Evolutionary conservation across 768 basidiomycete genomes (phyloP).

Genomic region (Udeniomyces megalosporus): DNA sequence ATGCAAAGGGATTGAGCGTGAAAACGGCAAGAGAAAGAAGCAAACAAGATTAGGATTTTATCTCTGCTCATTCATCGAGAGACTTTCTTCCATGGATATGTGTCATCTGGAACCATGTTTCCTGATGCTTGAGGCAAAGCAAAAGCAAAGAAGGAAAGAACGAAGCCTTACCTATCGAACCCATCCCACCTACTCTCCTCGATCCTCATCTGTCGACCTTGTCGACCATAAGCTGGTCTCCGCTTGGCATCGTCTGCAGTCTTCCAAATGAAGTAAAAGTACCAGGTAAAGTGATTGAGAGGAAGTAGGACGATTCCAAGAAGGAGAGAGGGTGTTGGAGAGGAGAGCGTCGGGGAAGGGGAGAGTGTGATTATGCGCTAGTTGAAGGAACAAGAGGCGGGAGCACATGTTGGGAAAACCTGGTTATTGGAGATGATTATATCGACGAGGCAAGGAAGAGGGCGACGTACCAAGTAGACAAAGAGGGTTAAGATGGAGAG

Average conservation of each 20-base stretch:
- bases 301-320: conserved; percentile 12
- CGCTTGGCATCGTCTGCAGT: background rate
- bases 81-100: background rate
- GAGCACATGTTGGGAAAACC: background rate
- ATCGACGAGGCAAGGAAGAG: background rate
- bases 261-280: conserved; percentile 3
- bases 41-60: background rate
- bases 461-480: conserved; percentile 4
- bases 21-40: background rate
- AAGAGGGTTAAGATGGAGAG: conserved; percentile 5
- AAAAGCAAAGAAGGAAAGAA: background rate
- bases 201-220: background rate
- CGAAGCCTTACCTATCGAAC: conserved; percentile 7
- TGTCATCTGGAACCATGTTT: no score
- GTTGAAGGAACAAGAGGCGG: background rate
- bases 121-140: no score
- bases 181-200: conserved; percentile 3
- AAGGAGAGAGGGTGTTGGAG: conserved; percentile 4
- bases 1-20: background rate
- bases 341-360: conserved; percentile 1
- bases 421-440: background rate
- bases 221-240: conserved; percentile 8
- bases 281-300: conserved; percentile 12
- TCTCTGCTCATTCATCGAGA: background rate
- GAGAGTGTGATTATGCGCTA: conserved; percentile 11